A percentile compares a stretch with the other conserved stretches of the same genome.
Conservation (phyloP, 768 basidiomycete species). For the Pleurotus sapidus region DNA sequence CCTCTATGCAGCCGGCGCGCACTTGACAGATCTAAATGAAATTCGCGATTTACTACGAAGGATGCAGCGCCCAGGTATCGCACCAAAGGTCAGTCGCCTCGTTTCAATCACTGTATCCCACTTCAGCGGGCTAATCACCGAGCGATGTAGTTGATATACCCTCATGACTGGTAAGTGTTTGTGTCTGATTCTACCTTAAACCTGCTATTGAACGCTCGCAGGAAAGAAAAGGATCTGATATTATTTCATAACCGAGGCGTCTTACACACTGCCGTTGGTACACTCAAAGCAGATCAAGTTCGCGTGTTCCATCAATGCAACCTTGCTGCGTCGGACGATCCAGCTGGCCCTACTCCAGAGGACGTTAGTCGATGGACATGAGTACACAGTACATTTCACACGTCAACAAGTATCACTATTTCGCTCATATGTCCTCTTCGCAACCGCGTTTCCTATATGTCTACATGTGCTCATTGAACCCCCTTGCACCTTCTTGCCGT, state of each 20-base stretch:
- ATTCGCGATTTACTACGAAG: conserved; percentile 76
- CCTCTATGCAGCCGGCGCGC: conserved; percentile 80
- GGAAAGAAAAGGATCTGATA: conserved; percentile 63
- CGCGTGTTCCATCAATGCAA: conserved; percentile 86
- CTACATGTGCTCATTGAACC: too few relatives aligned
- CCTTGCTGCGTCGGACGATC: conserved; percentile 74
- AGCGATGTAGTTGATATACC: conserved; percentile 64
- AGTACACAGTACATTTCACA: background rate
- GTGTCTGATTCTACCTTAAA: too few relatives aligned
- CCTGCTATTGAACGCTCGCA: conserved; percentile 8
- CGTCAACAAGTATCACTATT: too few relatives aligned
- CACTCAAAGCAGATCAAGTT: conserved; percentile 65
- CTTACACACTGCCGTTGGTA: conserved; percentile 75
- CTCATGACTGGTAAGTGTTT: conserved; percentile 72
- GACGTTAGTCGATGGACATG: conserved; percentile 62
- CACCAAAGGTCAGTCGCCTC: conserved; percentile 55
- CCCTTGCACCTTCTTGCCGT: too few relatives aligned
- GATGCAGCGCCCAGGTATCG: conserved; percentile 89
- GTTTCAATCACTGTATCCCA: background rate
- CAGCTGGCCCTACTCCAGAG: conserved; percentile 59
- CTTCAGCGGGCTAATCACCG: background rate
- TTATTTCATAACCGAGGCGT: conserved; percentile 87
- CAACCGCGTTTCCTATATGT: too few relatives aligned
- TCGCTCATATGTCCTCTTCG: too few relatives aligned
- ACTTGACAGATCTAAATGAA: conserved; percentile 66